These are phyloP conservation scores for Paradendryphiella salina DNA, from an alignment of 2,329 filamentous ascomycete genomes.

Conservation along the genomic window DNA sequence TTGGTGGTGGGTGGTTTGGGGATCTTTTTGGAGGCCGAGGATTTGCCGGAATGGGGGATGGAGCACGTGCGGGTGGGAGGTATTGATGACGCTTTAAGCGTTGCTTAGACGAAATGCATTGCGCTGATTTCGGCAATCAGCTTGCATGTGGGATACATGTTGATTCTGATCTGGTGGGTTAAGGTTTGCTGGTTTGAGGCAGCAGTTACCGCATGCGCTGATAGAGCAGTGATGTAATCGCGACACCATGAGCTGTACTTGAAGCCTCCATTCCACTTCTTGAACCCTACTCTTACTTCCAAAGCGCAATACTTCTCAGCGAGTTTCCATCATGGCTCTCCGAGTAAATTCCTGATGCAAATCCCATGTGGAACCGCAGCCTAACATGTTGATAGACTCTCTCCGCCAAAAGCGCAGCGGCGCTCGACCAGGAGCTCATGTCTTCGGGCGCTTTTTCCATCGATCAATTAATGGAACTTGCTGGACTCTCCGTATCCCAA, in stretches of 20 bases:
- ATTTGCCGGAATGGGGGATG: constrained; percentile 9
- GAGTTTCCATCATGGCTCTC: constrained; percentile 17
- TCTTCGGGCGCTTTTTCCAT: constrained; percentile 83
- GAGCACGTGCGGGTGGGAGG: constrained; percentile 12
- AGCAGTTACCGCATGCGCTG: background rate
- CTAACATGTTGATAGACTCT: constrained; percentile 65
- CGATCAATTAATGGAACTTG: constrained; percentile 96
- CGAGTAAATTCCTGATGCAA: constrained; percentile 7
- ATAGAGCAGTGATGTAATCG: constrained; percentile 40
- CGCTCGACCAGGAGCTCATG: constrained; percentile 94
- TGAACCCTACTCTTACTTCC: background rate
- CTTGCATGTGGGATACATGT: too few relatives aligned
- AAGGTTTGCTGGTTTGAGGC: background rate
- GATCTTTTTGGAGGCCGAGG: constrained; percentile 21
- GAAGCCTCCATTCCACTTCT: background rate
- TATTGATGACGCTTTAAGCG: background rate
- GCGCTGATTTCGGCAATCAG: too few relatives aligned
- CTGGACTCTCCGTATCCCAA: constrained; percentile 89
- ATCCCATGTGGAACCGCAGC: too few relatives aligned
- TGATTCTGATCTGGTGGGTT: background rate
- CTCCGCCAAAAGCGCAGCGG: constrained; percentile 81
- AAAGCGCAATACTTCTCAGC: background rate
- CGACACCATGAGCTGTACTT: constrained; percentile 9
- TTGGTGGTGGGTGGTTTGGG: constrained; percentile 9
- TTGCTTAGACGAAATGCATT: background rate